Base-by-base conservation (phyloP, 2,329 filamentous ascomycete species). In the Trichoderma simmonsii region DNA sequence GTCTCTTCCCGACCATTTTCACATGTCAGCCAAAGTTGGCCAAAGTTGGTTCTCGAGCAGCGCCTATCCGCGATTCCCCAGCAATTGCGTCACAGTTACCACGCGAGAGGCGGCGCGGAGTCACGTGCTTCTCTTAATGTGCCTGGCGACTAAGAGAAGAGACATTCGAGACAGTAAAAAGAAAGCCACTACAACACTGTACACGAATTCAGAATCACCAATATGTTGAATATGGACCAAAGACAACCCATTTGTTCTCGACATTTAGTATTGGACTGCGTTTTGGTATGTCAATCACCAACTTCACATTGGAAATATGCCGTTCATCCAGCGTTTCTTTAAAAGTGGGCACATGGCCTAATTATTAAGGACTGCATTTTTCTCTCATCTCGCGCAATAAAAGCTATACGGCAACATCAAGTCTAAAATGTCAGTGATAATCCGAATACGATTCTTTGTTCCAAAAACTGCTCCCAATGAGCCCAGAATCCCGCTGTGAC, bases 1-100 rank as follows among this genome's bases (percentile, higher is more conserved):
- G 77, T 73, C 76, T 82, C 71, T 72, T 77, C 73, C 78, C 77
- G 65, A 76, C 79, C 81, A 82, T 82, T 14, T 18, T 77, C 60
- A 70, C 56, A 61, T 54, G 39, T 39, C 39, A 43, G 39, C 28
- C 24, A 9, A 11, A 51, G 28, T 54, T 36, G 24, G 30, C 32
- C 26, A 9, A 60, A n/a, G 24, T 39, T 34, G 11, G 14, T 9
- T 60, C 30, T 18, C 18, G 24, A 30, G n/a, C 43, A 14, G 39
- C 12, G 32, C 36, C n/a, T 15, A 21, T 39, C 72, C 72, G 71
- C 61, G 67, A 39, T 59, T 28, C 28, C 66, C 73, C 71, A 51
- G 43, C 24, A 14, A 39, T 32, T 76, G 73, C 74, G 75, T 76
- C 75, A 76, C 11, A 24, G 24, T 9, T 43, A n/a, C 26, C 11